Percentiles rank a stretch among this genome's conserved stretches.
Evolutionary conservation across 768 basidiomycete species (phyloP).

Genomic region (Hebeloma cylindrosporum): DNA sequence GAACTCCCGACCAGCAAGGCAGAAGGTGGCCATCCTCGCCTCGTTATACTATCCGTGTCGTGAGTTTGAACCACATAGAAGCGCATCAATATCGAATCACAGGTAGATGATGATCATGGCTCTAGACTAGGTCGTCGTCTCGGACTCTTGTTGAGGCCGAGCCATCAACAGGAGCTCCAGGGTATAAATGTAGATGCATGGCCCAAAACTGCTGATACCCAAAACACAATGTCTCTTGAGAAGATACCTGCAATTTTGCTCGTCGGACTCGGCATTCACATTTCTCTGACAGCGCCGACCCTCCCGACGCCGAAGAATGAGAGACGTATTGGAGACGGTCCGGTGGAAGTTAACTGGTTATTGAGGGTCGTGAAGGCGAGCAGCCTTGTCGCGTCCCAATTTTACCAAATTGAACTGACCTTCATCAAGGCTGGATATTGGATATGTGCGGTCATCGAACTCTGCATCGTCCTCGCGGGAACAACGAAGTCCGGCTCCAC

Average conservation of each 20-base stretch:
- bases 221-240: slow-evolving; percentile 2
- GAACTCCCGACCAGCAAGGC: no score
- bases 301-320: background rate
- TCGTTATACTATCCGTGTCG: no score
- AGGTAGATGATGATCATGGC: no score
- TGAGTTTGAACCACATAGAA: no score
- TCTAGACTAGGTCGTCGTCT: no score
- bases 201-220: no score
- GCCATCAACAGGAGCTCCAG: no score
- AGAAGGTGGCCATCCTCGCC: no score
- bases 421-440: background rate
- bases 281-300: background rate
- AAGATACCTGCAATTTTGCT: slow-evolving; percentile 2
- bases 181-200: no score
- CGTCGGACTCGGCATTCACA: background rate
- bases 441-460: background rate
- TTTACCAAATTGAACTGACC: background rate
- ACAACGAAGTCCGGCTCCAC: background rate
- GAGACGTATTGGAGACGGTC: background rate
- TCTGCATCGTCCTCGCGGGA: background rate
- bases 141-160: no score
- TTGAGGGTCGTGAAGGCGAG: background rate
- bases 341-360: background rate
- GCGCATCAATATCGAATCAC: no score
- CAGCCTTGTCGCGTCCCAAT: no score